A percentile compares a stretch with the other conserved stretches of the same genome.
phyloP scores from a whole-genome alignment of 345 rosid genomes.

The Sisymbrium irio region DNA sequence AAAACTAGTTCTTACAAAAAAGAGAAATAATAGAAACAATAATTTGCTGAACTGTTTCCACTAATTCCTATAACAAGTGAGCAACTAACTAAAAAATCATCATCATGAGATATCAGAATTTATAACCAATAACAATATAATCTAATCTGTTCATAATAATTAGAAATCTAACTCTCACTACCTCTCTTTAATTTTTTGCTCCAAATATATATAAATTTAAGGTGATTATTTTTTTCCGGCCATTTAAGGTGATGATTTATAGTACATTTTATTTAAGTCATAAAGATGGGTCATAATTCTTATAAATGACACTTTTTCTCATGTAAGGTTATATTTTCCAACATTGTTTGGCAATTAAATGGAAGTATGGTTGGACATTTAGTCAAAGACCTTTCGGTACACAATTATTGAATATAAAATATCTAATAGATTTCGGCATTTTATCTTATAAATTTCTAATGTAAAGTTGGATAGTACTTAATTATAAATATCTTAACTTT shows the following conservation, averaged over 20 bases:
- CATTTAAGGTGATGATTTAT: neutral
- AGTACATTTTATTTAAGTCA: neutral
- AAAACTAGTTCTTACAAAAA: neutral
- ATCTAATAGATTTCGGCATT: constrained; percentile 6
- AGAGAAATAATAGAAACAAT: neutral
- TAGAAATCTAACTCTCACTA: too few species aligned
- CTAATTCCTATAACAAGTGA: neutral
- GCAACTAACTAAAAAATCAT: neutral
- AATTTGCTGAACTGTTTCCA: neutral
- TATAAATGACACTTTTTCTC: constrained; percentile 10
- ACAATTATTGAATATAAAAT: constrained; percentile 29
- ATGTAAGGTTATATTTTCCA: neutral
- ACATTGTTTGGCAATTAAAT: constrained; percentile 25
- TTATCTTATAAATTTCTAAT: constrained; percentile 2
- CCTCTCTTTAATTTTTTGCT: neutral
- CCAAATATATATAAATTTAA: neutral
- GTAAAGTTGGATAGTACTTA: constrained; percentile 21
- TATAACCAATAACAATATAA: too few species aligned
- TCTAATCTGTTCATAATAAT: too few species aligned
- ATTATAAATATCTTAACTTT: constrained; percentile 3
- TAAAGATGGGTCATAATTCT: constrained; percentile 15
- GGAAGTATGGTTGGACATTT: constrained; percentile 16
- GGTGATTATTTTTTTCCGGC: neutral
- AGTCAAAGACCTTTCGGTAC: constrained; percentile 23
- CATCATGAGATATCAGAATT: too few species aligned